Percentiles rank a stretch among this genome's conserved stretches.
Evolutionary conservation across 2,329 filamentous ascomycete genomes (phyloP).

Genomic region (Aureobasidium sp.): DNA sequence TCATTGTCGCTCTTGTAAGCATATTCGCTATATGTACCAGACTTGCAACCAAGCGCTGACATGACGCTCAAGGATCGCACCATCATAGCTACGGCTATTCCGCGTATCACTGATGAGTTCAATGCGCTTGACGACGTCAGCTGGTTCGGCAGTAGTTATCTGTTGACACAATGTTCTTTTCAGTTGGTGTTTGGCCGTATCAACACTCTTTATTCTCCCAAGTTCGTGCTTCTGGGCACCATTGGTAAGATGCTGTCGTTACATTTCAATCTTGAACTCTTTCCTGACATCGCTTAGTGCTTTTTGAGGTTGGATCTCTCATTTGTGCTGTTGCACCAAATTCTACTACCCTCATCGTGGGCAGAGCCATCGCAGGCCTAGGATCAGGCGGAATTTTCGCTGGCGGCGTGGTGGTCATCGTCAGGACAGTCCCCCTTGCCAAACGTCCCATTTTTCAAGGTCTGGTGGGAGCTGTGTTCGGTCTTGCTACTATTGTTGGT

Average conservation of each 20-base stretch:
- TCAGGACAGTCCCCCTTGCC: conserved; percentile 38
- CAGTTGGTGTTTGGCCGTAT: conserved; percentile 42
- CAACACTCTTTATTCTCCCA: conserved; percentile 42
- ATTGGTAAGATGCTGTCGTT: no score
- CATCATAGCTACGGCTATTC: conserved; percentile 44
- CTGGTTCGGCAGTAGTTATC: conserved; percentile 38
- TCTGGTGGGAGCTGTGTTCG: conserved; percentile 38
- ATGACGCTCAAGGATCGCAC: no score
- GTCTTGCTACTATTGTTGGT: conserved; percentile 42
- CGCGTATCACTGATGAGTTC: conserved; percentile 43
- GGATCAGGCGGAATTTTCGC: conserved; percentile 46
- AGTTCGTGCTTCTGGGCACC: no score
- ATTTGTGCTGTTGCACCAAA: conserved; percentile 47
- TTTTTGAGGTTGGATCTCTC: conserved; percentile 48
- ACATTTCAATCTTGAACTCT: no score
- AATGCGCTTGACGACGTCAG: conserved; percentile 40
- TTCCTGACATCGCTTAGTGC: conserved; percentile 38
- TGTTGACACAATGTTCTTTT: conserved; percentile 35
- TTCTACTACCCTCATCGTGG: conserved; percentile 44
- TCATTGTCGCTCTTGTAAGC: no score
- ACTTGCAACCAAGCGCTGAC: no score
- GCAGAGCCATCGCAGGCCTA: conserved; percentile 45
- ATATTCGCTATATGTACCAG: no score
- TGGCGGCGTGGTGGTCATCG: conserved; percentile 43
- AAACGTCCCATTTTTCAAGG: conserved; percentile 45